These are phyloP conservation scores for Cerioporus squamosus DNA, from an alignment of 1,284 basidiomycete genomes.

Conservation along the genomic window DNA sequence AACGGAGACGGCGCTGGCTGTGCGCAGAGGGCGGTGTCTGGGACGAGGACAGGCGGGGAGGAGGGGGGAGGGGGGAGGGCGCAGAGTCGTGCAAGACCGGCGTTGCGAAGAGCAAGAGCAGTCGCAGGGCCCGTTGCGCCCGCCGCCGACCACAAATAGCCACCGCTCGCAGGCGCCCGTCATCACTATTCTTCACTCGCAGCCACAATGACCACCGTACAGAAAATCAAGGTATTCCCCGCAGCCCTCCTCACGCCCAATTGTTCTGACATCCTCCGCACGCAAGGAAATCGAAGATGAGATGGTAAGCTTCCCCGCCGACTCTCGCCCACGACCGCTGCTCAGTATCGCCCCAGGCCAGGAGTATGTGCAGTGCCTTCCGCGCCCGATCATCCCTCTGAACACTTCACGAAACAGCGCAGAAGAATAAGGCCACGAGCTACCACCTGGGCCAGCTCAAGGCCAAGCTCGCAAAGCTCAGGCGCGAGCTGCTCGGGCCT, in stretches of 20 bases:
- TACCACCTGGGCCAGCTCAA: constrained; percentile 98
- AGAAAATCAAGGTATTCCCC: constrained; percentile 80
- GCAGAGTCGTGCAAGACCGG: neutral
- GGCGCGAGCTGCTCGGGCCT: constrained; percentile 89
- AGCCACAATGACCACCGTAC: constrained; percentile 78
- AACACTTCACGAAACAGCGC: constrained; percentile 49
- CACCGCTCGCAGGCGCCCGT: constrained; percentile 9
- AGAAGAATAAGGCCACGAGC: constrained; percentile 97
- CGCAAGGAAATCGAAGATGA: constrained; percentile 94
- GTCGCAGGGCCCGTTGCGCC: neutral
- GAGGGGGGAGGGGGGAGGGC: too few relatives aligned
- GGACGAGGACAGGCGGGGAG: constrained; percentile 10
- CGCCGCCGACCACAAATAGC: neutral
- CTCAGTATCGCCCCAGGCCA: constrained; percentile 36
- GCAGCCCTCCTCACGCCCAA: constrained; percentile 4
- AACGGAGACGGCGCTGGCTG: too few relatives aligned
- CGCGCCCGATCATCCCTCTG: constrained; percentile 5
- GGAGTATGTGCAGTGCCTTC: constrained; percentile 37
- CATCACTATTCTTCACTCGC: constrained; percentile 13
- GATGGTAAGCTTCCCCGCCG: constrained; percentile 65
- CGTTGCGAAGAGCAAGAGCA: constrained; percentile 13
- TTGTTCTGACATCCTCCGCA: constrained; percentile 4
- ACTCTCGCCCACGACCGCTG: constrained; percentile 8
- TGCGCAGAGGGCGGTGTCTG: constrained; percentile 6
- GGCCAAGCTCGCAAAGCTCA: constrained; percentile 97